Base-by-base conservation (phyloP, 495 filamentous ascomycete genomes). In the Neurospora intermedia region DNA sequence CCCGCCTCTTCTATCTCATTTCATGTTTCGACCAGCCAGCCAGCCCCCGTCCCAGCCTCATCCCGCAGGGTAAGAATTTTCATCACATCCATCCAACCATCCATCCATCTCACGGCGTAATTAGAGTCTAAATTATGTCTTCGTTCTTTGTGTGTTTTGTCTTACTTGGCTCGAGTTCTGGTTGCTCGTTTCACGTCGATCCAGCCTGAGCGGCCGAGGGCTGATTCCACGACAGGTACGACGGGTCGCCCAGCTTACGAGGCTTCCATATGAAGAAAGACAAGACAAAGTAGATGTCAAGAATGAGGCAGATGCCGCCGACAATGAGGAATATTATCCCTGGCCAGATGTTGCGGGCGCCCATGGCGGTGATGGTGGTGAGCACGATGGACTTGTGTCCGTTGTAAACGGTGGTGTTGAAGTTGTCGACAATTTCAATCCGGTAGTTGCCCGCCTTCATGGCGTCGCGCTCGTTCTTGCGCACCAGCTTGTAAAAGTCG, bases 231-330 rank as follows among this genome's bases (percentile, higher is more conserved):
- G 92, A 93, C 46, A 99, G 87, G 81, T 98, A 98, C 40, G 93
- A 97, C 80, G 97, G 96, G 81, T 99, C 96, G 39, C 96, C 96
- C 62, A 99, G 88, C 91, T 98, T 98, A 75, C 96, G 94, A 73
- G 94, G 96, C 78, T 92, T 95, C 79, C 79, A 81, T 79, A 98
- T 88, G 74, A 98, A 85, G 83, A 97, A 94, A 11, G 93, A 93
- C 73, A 92, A 84, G 15, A 94, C 94, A 82, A 99, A 99, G 70
- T 98, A 77, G 18, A 90, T 86, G 23, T 95, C 95, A 11, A 99
- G 87, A 23, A 97, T 80, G 71, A 98, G 88, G 82, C 96, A 99
- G 74, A 98, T 87, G 66, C 95, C 96, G 59, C 93, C 94, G 27
- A 99, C 93, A 46, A 97, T 93, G 40, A 98, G 85, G 83, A 97